Evolutionary conservation across 106 monocot species (phyloP).

Genomic region (Gastrodia elata): DNA sequence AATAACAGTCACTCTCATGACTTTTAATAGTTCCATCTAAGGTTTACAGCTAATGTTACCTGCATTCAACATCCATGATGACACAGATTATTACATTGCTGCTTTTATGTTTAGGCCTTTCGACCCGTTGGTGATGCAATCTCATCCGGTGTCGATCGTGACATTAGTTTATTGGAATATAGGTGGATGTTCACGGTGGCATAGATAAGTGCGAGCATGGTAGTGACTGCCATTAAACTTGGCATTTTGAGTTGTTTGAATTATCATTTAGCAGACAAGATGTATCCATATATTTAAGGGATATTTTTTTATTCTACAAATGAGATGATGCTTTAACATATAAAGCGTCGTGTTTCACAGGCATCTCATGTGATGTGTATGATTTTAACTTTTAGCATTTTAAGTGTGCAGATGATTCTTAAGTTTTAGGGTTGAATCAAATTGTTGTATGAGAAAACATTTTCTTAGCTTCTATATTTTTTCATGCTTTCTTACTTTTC

Average conservation of each 20-base stretch:
- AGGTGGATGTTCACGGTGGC: too few relatives aligned
- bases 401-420: neutral
- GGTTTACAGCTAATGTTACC: too few relatives aligned
- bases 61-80: too few relatives aligned
- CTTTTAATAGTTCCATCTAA: too few relatives aligned
- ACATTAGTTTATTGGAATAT: too few relatives aligned
- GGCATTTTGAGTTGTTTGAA: neutral
- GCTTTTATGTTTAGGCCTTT: too few relatives aligned
- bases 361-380: neutral
- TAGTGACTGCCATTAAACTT: neutral
- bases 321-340: neutral
- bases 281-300: neutral
- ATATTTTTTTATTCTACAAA: neutral
- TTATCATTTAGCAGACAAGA: neutral
- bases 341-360: neutral
- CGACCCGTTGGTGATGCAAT: too few relatives aligned
- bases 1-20: too few relatives aligned
- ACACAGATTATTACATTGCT: too few relatives aligned
- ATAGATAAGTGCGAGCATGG: neutral
- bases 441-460: neutral
- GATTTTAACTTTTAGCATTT: neutral
- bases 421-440: neutral
- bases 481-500: slow-evolving; percentile 2
- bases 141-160: too few relatives aligned
- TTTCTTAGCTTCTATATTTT: neutral